Conservation (phyloP, 2,329 filamentous ascomycete species). For the Beauveria sp. region DNA sequence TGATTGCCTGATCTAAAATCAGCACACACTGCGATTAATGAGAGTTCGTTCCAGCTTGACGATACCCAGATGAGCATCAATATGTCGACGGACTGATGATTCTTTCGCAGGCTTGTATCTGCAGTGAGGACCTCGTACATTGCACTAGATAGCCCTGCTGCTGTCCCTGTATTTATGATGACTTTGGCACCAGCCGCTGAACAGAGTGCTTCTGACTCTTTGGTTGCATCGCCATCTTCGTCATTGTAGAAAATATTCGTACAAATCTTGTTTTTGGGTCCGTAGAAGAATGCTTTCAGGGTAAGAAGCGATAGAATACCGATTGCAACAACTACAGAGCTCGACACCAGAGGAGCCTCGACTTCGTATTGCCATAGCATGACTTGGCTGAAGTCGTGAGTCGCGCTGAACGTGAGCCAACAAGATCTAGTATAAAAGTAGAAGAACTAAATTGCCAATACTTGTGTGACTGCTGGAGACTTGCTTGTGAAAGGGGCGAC, state of each 20-base stretch:
- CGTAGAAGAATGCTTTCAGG: background rate
- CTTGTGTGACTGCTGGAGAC: too few species aligned
- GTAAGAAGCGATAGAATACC: background rate
- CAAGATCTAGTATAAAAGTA: too few species aligned
- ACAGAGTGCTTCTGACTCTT: background rate
- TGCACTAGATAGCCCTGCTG: background rate
- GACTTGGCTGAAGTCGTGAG: too few species aligned
- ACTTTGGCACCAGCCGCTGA: background rate
- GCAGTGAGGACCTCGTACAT: background rate
- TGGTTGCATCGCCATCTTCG: background rate
- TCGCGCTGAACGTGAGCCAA: too few species aligned
- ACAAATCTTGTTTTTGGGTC: background rate
- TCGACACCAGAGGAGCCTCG: too few species aligned
- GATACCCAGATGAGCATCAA: too few species aligned
- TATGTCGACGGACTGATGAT: too few species aligned
- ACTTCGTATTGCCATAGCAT: too few species aligned
- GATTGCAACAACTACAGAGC: too few species aligned
- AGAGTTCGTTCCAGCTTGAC: background rate
- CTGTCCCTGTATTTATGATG: background rate
- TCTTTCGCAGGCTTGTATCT: too few species aligned
- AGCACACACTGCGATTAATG: background rate
- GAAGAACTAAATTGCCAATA: too few species aligned
- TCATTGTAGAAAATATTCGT: background rate
- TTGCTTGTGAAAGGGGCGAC: too few species aligned
- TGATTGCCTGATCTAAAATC: background rate